These are phyloP conservation scores for Phlegmacium glaucopus DNA, from an alignment of 768 basidiomycete genomes.

Conservation along the genomic window DNA sequence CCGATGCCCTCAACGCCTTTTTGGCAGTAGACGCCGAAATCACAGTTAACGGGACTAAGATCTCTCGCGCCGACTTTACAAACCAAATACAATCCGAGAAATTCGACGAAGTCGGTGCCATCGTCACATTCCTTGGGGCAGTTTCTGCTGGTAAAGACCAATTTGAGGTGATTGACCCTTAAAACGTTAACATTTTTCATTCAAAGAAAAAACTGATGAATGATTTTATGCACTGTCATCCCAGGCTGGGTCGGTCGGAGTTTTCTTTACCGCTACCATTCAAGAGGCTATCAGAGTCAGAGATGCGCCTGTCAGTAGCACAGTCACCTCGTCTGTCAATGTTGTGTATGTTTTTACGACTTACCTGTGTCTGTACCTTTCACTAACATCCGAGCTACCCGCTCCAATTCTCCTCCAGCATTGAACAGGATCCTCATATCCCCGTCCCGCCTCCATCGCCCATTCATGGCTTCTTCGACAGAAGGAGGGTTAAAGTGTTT, in stretches of 20 bases:
- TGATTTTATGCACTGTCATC: not conserved
- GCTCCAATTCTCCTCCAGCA: conserved; percentile 4
- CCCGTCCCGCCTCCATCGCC: conserved; percentile 11
- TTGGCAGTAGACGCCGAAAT: conserved; percentile 33
- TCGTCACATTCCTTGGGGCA: conserved; percentile 24
- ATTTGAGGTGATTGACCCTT: conserved; percentile 10
- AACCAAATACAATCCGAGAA: conserved; percentile 27
- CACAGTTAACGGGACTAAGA: conserved; percentile 37
- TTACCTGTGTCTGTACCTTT: no score
- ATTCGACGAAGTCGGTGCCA: conserved; percentile 25
- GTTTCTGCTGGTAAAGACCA: conserved; percentile 19
- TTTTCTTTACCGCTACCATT: conserved; percentile 35
- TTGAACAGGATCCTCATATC: conserved; percentile 17
- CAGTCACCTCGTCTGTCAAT: conserved; percentile 35
- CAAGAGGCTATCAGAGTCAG: conserved; percentile 29
- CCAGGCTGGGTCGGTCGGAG: conserved; percentile 23
- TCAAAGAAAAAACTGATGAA: not conserved
- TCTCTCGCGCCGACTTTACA: conserved; percentile 39
- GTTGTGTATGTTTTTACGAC: conserved; percentile 26
- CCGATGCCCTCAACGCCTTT: conserved; percentile 37
- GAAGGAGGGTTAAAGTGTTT: conserved; percentile 14
- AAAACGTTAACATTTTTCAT: not conserved
- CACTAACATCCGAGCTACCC: not conserved
- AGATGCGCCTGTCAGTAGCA: conserved; percentile 28
- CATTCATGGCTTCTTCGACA: conserved; percentile 16